Conservation (phyloP, 192 early-diverging fungal species). For the Allomyces arbusculus region DNA sequence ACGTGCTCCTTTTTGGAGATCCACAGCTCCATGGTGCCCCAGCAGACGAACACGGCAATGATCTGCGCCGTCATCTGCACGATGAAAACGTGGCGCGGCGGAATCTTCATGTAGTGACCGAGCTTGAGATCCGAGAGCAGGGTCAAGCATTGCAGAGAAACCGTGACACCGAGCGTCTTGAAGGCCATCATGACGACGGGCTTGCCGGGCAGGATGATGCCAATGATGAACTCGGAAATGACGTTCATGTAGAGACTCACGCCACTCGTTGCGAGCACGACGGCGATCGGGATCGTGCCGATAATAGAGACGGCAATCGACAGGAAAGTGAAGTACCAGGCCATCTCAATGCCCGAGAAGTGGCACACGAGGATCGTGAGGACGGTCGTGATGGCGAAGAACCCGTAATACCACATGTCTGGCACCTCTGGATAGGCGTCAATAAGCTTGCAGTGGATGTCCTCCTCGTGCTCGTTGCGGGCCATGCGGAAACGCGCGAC, state of each 20-base stretch:
- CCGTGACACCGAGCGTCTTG: slow-evolving; percentile 26
- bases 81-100: slow-evolving; percentile 38
- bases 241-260: slow-evolving; percentile 36
- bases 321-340: slow-evolving; percentile 59
- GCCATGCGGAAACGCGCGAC: slow-evolving; percentile 13
- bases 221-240: slow-evolving; percentile 21
- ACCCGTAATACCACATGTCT: slow-evolving; percentile 28
- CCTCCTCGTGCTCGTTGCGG: slow-evolving; percentile 25
- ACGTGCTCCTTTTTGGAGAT: slow-evolving; percentile 27
- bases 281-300: slow-evolving; percentile 63
- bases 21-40: slow-evolving; percentile 30
- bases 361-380: slow-evolving; percentile 26
- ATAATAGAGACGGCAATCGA: slow-evolving; percentile 33
- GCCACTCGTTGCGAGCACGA: slow-evolving; percentile 30
- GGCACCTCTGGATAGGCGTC: slow-evolving; percentile 45
- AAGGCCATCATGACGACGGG: slow-evolving; percentile 30
- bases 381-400: slow-evolving; percentile 20
- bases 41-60: slow-evolving; percentile 29
- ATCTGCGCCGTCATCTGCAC: slow-evolving; percentile 49
- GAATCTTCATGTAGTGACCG: slow-evolving; percentile 55
- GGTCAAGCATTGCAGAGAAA: slow-evolving; percentile 13
- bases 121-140: slow-evolving; percentile 40
- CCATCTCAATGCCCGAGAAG: slow-evolving; percentile 33
- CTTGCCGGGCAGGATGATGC: slow-evolving; percentile 17
- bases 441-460: slow-evolving; percentile 54